Percentiles rank a stretch among this genome's conserved stretches.
Evolutionary conservation across 192 early-diverging fungal species (phyloP).

Genomic region (Gryganskiella cystojenkinii): DNA sequence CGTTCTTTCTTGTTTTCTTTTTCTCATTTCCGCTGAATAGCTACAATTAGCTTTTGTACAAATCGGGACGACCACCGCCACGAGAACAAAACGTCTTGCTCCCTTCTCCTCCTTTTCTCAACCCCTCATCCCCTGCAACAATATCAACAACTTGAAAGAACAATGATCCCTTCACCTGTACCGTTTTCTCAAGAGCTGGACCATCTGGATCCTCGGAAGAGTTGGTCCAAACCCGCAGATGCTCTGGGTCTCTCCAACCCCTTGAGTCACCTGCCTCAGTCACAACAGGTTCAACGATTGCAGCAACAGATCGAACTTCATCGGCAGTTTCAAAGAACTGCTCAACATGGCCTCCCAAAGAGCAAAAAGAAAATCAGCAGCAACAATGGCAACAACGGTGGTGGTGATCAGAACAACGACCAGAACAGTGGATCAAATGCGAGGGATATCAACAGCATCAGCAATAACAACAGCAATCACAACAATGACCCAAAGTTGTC

Average conservation of each 20-base stretch:
- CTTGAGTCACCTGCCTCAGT: slow-evolving; percentile 31
- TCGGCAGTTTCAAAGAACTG: slow-evolving; percentile 23
- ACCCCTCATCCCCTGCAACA: not conserved
- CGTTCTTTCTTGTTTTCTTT: not conserved
- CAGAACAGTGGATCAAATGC: not conserved
- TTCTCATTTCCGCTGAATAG: too few species aligned
- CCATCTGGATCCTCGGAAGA: slow-evolving; percentile 27
- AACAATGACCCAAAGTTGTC: not conserved
- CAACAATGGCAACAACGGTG: not conserved
- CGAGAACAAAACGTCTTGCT: too few species aligned
- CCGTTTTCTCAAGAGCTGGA: slow-evolving; percentile 31
- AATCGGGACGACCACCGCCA: too few species aligned
- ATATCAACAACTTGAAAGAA: not conserved
- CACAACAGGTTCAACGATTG: slow-evolving; percentile 35
- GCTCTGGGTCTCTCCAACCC: slow-evolving; percentile 39
- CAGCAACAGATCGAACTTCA: slow-evolving; percentile 42
- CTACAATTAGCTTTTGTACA: too few species aligned
- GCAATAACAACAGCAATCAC: not conserved
- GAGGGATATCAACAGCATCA: not conserved
- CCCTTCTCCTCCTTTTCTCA: not conserved
- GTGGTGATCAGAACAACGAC: not conserved
- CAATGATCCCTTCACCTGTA: slow-evolving; percentile 17
- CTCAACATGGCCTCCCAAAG: not conserved
- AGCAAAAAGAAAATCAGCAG: not conserved
- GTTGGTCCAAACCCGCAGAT: slow-evolving; percentile 46